Percentiles rank a stretch among this genome's conserved stretches.
phyloP scores from a whole-genome alignment of 2,329 filamentous ascomycete genomes.

The Didymella lethalis region DNA sequence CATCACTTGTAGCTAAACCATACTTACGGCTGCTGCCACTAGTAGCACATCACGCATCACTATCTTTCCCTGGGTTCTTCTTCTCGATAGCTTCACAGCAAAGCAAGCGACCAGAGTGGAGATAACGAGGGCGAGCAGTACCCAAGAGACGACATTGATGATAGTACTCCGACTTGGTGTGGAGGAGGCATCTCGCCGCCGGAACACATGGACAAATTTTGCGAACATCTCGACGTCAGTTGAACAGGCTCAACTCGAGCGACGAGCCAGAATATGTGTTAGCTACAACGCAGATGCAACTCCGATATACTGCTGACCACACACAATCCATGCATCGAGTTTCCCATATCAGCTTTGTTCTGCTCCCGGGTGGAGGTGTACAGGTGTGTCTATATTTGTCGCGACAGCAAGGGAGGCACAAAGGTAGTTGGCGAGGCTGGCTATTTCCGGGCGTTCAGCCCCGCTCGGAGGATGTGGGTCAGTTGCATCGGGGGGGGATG shows the following conservation, averaged over 20 bases:
- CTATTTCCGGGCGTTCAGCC: slow-evolving; percentile 9
- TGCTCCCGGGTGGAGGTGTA: slow-evolving; percentile 7
- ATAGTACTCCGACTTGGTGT: slow-evolving; percentile 28
- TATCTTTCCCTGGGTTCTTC: slow-evolving; percentile 22
- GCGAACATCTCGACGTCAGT: slow-evolving; percentile 14
- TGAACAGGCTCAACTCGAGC: not conserved
- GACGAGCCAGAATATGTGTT: not conserved
- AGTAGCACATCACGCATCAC: slow-evolving; percentile 38
- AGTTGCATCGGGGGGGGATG: not conserved
- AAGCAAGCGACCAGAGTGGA: slow-evolving; percentile 35
- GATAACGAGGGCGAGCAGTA: slow-evolving; percentile 33
- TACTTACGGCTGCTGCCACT: slow-evolving; percentile 35
- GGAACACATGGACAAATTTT: slow-evolving; percentile 16
- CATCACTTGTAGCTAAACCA: not conserved
- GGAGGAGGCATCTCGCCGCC: slow-evolving; percentile 21
- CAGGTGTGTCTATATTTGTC: slow-evolving; percentile 12
- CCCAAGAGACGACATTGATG: slow-evolving; percentile 39
- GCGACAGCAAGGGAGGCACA: slow-evolving; percentile 7
- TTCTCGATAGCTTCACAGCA: slow-evolving; percentile 37
- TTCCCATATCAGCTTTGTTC: not conserved
- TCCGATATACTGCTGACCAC: not conserved
- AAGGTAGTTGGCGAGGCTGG: not conserved
- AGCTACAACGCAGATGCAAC: not conserved
- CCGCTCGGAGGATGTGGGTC: not conserved
- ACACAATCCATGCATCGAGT: not conserved